A percentile compares a stretch with the other conserved stretches of the same genome.
phyloP scores from a whole-genome alignment of 2,329 filamentous ascomycete species.

The Triangularia setosa region DNA sequence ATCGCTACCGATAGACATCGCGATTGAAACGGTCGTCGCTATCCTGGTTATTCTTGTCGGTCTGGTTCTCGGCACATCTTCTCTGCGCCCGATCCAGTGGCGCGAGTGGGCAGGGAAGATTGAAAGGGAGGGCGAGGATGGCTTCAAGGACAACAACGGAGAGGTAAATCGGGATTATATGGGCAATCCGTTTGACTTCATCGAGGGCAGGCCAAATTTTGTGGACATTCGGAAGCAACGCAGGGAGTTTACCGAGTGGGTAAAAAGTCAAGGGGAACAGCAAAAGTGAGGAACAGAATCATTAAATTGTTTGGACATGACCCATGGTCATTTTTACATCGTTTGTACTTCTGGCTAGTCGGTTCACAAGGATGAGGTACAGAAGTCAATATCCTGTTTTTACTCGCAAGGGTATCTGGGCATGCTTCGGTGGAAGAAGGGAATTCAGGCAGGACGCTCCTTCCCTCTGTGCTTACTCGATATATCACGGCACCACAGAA shows the following conservation, averaged over 20 bases:
- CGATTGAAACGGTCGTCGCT: constrained; percentile 77
- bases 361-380: not conserved
- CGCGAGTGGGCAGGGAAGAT: constrained; percentile 78
- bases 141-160: constrained; percentile 54
- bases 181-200: constrained; percentile 72
- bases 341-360: not conserved
- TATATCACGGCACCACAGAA: not conserved
- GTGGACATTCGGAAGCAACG: constrained; percentile 81
- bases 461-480: not conserved
- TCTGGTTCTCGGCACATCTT: constrained; percentile 72
- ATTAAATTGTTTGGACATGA: not conserved
- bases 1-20: constrained; percentile 77
- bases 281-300: not conserved
- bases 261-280: constrained; percentile 35
- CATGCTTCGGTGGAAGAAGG: not conserved
- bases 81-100: constrained; percentile 81
- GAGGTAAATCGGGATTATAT: constrained; percentile 66
- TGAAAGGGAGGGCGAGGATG: constrained; percentile 66
- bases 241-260: constrained; percentile 75
- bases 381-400: not conserved
- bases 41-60: constrained; percentile 78
- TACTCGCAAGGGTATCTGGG: not conserved
- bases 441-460: not conserved
- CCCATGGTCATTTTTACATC: not conserved
- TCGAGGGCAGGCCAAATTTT: constrained; percentile 82